Evolutionary conservation across 2,329 filamentous ascomycete species (phyloP).

Genomic region (Grosmannia serpens): DNA sequence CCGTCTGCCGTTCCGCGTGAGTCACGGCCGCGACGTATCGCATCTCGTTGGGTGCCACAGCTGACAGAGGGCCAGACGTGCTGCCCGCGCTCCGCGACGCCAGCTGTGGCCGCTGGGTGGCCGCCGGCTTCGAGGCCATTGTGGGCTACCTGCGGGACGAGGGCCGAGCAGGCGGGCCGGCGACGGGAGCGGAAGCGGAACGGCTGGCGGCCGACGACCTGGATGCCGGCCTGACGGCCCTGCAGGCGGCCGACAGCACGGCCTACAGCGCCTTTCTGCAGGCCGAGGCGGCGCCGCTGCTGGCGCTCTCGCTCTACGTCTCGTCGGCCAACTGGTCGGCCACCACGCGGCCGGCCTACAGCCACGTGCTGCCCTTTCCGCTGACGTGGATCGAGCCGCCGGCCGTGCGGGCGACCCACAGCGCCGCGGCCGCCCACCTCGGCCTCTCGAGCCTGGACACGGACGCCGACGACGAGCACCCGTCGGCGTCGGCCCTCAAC

Average conservation of each 20-base stretch:
- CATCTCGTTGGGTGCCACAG: too few species aligned
- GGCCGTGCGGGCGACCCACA: slow-evolving; percentile 57
- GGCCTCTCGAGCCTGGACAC: slow-evolving; percentile 58
- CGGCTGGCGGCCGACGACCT: slow-evolving; percentile 15
- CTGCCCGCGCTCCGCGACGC: slow-evolving; percentile 44
- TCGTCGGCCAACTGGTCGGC: slow-evolving; percentile 78
- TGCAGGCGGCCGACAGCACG: slow-evolving; percentile 33
- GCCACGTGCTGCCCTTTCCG: slow-evolving; percentile 69
- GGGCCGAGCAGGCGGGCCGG: background rate
- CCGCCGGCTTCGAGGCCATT: slow-evolving; percentile 51
- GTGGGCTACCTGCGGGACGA: slow-evolving; percentile 37
- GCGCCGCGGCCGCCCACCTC: slow-evolving; percentile 56
- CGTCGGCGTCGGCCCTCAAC: slow-evolving; percentile 26
- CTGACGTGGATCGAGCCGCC: slow-evolving; percentile 79
- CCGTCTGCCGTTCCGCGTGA: slow-evolving; percentile 49
- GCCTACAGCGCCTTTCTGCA: slow-evolving; percentile 59
- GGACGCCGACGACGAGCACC: slow-evolving; percentile 23
- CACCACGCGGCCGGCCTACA: slow-evolving; percentile 70
- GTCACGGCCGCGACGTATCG: too few species aligned
- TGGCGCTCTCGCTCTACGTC: slow-evolving; percentile 83
- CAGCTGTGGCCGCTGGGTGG: slow-evolving; percentile 38
- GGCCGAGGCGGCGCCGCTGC: slow-evolving; percentile 61
- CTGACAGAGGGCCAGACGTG: slow-evolving; percentile 27
- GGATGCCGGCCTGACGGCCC: slow-evolving; percentile 26
- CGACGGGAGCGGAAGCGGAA: too few species aligned